Base-by-base conservation (phyloP, 352 stramenopile species). In the Thraustotheca clavata region DNA sequence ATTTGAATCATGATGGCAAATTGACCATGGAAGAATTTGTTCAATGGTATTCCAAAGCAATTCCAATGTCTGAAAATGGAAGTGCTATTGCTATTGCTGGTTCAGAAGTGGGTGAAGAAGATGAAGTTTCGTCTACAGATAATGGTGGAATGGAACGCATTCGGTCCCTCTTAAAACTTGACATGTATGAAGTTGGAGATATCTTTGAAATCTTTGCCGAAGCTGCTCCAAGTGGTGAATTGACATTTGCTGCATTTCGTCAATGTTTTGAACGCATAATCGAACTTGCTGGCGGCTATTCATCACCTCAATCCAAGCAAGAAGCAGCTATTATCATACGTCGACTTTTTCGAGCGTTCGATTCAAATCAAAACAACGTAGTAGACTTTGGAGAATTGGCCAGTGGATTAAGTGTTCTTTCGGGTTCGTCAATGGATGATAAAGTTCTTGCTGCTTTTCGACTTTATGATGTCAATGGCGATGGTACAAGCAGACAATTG, bases 211-310 rank as follows among this genome's bases (percentile, higher is more conserved):
- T 94, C 55, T 92, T 96, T 60, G 82, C 81, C 0, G 86, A 94
- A 46, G 84, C 82, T 11, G 82, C 83, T 26, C 84, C 86, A 22
- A 89, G 78, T 0, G 83, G 83, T 2, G 80, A 91, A 61, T 62
- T 96, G 33, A 87, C 68, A 26, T 92, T 90, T 57, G 75, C 77
- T 4, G 80, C 80, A 39, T 94, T 94, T 67, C 91, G 91, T 55
- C 89, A 91, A 59, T 94, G 83, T 39, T 92, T 94, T 57, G 83
- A 92, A 55, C 83, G 91, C 66, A 91, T 94, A 34, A 87, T 91
- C 65, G 83, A 87, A 31, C 69, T 94, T 20, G 83, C 81, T 32
- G 84, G 84, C 18, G 84, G 84, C 12, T 80, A 91, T 40, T 72
- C 75, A 24, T 80, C 76, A 5, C n/a, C 67, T 0, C 79, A 89